These are phyloP conservation scores for Polyrhizophydium stewartii DNA, from an alignment of 371 early-diverging fungal species.

Conservation along the genomic window DNA sequence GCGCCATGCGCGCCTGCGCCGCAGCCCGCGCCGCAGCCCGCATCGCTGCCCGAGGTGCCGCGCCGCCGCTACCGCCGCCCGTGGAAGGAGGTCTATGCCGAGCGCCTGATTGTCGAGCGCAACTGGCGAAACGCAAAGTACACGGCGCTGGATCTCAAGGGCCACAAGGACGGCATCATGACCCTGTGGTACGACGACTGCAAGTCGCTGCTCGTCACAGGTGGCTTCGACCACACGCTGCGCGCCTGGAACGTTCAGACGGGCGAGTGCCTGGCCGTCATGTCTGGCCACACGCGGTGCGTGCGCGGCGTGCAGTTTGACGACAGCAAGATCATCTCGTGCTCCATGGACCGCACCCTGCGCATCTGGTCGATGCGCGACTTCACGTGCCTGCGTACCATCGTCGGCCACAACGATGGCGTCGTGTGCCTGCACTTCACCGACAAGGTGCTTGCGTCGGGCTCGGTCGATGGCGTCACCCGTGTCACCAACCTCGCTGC, in stretches of 20 bases:
- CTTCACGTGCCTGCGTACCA: slow-evolving; percentile 80
- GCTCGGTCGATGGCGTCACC: slow-evolving; percentile 81
- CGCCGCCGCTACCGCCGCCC: slow-evolving; percentile 3
- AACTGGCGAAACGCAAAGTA: slow-evolving; percentile 36
- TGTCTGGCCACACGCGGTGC: slow-evolving; percentile 80
- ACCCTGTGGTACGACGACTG: slow-evolving; percentile 82
- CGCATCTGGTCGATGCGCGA: slow-evolving; percentile 83
- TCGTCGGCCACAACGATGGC: slow-evolving; percentile 77
- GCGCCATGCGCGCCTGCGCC: too few relatives aligned
- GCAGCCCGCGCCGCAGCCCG: too few relatives aligned
- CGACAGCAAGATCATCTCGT: slow-evolving; percentile 74
- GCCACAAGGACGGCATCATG: slow-evolving; percentile 85
- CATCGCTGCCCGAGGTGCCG: not conserved
- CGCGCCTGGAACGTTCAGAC: slow-evolving; percentile 80
- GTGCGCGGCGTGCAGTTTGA: slow-evolving; percentile 87
- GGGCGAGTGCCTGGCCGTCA: slow-evolving; percentile 59
- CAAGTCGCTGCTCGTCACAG: slow-evolving; percentile 67
- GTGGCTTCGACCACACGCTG: slow-evolving; percentile 78
- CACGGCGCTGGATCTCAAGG: slow-evolving; percentile 28
- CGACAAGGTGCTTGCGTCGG: slow-evolving; percentile 51
- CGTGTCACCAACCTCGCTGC: slow-evolving; percentile 87
- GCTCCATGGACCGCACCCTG: slow-evolving; percentile 81
- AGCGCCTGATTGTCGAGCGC: slow-evolving; percentile 36
- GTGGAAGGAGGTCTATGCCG: slow-evolving; percentile 42
- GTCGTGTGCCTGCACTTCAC: slow-evolving; percentile 84